Evolutionary conservation across 495 filamentous ascomycete species (phyloP), one percentile per base, ranked within the genome.

Genomic region (Tuber umbilicatum): DNA sequence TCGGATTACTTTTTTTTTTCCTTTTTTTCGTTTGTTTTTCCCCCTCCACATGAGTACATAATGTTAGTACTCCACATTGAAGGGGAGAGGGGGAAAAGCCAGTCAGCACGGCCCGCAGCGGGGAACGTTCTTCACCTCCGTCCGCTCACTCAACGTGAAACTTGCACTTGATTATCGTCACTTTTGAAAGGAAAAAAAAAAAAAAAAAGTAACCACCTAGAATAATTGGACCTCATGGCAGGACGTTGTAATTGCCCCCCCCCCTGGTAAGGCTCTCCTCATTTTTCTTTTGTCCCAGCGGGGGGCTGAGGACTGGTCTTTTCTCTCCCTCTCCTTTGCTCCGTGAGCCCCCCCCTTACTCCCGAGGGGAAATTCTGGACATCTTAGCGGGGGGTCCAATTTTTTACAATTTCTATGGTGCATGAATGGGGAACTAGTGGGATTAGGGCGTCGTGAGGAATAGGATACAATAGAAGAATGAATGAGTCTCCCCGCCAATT

Each of bases 101-200:
- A 27, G 16, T 64, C 55, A 64, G 55, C 27, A 64, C 55, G 55
- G 55, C 55, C 55, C 55, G 55, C 55, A 64, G 55, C 55, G 55
- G 55, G 55, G 55, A 35, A 35, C 55, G 55, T 35, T 64, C 27
- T 64, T 5, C 55, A 64, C 27, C 55, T 64, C 55, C 55, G 31
- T 9, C 10, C n/a, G n/a, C 55, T 64, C 55, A 5, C 16, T 64
- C 55, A 64, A 64, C 55, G 27, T 35, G 55, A 64, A 64, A 64
- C 14, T n/a, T 64, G 55, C 55, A 35, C 27, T 64, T n/a, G 6
- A 35, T 64, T 64, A 64, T 64, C 55, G 27, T 64, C 55, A 35
- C 55, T 35, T 17, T 1, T 35, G 27, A 7, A 35, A 35, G 19
- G 5, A 64, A 35, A 19, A 12, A 27, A 12, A n/a, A n/a, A 16